Percentiles rank a stretch among this genome's conserved stretches.
Evolutionary conservation across 2,329 filamentous ascomycete genomes (phyloP).

Genomic region (Emericellopsis cladophorae): DNA sequence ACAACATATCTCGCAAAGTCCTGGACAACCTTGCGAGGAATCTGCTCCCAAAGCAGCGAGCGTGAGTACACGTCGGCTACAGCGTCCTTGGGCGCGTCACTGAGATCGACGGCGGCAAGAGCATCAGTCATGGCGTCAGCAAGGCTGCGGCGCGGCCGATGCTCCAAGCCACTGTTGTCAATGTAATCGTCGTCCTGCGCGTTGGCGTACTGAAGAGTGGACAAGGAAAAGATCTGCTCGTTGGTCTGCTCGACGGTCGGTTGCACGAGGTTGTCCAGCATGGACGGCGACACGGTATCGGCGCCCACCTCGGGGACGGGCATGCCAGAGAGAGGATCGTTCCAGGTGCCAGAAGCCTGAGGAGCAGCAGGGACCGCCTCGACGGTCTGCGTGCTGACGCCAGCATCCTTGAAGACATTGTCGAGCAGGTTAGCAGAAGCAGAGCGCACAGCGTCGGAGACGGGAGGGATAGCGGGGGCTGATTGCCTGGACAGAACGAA

Average conservation of each 20-base stretch:
- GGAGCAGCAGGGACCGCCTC: slow-evolving; percentile 27
- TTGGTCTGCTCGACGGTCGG: slow-evolving; percentile 77
- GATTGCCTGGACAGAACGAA: slow-evolving; percentile 84
- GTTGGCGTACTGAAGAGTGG: slow-evolving; percentile 77
- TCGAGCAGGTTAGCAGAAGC: slow-evolving; percentile 68
- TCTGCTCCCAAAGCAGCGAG: slow-evolving; percentile 87
- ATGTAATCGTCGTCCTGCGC: slow-evolving; percentile 56
- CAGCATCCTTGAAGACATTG: slow-evolving; percentile 72
- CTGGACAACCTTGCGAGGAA: slow-evolving; percentile 80
- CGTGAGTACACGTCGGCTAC: slow-evolving; percentile 86
- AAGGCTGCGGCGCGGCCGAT: slow-evolving; percentile 48
- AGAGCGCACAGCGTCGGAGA: slow-evolving; percentile 69
- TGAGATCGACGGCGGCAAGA: slow-evolving; percentile 63
- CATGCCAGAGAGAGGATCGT: slow-evolving; percentile 24
- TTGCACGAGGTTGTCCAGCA: slow-evolving; percentile 57
- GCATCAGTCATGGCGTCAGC: slow-evolving; percentile 74
- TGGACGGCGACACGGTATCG: slow-evolving; percentile 43
- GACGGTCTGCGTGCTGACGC: slow-evolving; percentile 36
- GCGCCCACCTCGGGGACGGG: slow-evolving; percentile 25
- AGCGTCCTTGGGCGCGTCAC: slow-evolving; percentile 46
- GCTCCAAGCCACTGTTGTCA: slow-evolving; percentile 32
- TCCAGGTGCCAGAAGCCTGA: slow-evolving; percentile 39
- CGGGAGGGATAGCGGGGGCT: slow-evolving; percentile 58
- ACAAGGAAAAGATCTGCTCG: slow-evolving; percentile 79
- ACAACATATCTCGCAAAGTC: slow-evolving; percentile 82